Percentiles rank a stretch among this genome's conserved stretches.
phyloP scores from a whole-genome alignment of 148 eudicot species.

The Vaccinium corymbosum region DNA sequence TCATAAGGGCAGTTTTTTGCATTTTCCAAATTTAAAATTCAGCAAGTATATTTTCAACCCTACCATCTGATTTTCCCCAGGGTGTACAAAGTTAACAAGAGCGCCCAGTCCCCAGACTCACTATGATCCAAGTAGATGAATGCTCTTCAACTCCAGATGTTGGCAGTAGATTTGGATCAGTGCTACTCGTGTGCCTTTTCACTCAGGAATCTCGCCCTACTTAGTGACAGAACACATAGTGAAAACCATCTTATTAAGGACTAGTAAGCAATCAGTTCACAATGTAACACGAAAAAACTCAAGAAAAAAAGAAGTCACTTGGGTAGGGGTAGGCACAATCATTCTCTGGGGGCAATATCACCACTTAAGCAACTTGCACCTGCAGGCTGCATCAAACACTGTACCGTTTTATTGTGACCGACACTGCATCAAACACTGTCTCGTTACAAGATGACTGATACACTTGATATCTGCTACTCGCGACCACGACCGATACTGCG shows the following conservation, averaged over 20 bases:
- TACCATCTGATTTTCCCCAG: background rate
- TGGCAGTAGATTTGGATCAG: background rate
- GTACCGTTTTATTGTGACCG: background rate
- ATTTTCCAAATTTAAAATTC: background rate
- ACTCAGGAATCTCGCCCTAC: background rate
- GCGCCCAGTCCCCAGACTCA: no score
- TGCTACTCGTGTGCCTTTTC: background rate
- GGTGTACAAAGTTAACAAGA: background rate
- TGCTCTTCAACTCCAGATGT: conserved; percentile 8
- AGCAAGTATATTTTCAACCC: background rate
- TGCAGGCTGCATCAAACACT: background rate
- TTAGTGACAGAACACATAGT: background rate
- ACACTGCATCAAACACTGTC: background rate
- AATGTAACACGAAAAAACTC: background rate
- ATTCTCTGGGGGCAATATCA: background rate
- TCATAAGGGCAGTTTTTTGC: background rate
- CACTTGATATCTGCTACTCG: no score
- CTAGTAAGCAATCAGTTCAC: background rate
- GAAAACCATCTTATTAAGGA: background rate
- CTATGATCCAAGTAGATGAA: background rate
- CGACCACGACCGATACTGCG: no score
- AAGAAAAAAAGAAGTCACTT: background rate
- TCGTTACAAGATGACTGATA: background rate
- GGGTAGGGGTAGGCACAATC: conserved; percentile 1
- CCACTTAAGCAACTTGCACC: background rate